Conservation (phyloP, 345 rosid species). For the Eucalyptus erythrocorys region DNA sequence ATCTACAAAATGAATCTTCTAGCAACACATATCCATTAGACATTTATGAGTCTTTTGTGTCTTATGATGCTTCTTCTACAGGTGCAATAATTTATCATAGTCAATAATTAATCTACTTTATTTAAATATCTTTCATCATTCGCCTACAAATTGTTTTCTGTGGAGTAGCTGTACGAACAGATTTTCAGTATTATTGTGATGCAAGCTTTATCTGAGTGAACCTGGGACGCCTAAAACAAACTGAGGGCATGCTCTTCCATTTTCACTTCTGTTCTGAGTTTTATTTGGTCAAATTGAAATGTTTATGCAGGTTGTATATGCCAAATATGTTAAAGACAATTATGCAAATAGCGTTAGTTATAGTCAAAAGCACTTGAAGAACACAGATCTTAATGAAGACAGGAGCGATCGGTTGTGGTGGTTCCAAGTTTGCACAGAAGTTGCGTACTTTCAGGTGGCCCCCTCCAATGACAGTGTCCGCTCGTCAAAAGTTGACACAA, state of each 20-base stretch:
- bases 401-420: constrained; percentile 71
- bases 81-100: background rate
- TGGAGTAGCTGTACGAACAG: background rate
- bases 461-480: constrained; percentile 77
- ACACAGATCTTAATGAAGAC: constrained; percentile 19
- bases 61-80: background rate
- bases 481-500: constrained; percentile 65
- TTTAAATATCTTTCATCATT: background rate
- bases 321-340: constrained; percentile 56
- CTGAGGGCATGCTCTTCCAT: background rate
- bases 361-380: constrained; percentile 47
- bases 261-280: background rate
- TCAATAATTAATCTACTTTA: background rate
- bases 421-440: constrained; percentile 92
- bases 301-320: constrained; percentile 46
- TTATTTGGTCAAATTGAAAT: background rate
- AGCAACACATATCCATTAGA: background rate
- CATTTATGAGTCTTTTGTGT: background rate
- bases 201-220: background rate
- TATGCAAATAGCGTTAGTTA: constrained; percentile 43
- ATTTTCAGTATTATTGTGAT: background rate
- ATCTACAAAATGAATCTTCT: background rate
- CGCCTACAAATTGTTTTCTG: background rate
- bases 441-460: constrained; percentile 89
- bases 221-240: background rate